These are phyloP conservation scores for Amylocarpus encephaloides DNA, from an alignment of 2,329 filamentous ascomycete genomes.

Conservation along the genomic window DNA sequence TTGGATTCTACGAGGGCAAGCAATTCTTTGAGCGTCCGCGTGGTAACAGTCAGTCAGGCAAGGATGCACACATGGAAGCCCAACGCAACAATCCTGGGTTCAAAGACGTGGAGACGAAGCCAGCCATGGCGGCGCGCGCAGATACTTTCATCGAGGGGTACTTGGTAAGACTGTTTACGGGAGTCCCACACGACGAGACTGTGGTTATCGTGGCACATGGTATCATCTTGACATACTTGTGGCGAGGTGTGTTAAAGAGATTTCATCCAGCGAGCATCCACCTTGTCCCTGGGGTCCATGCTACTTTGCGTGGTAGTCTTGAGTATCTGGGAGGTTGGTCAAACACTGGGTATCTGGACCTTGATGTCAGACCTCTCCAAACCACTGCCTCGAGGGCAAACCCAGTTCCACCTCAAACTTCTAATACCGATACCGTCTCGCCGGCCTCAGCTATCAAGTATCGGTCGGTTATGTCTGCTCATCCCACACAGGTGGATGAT, in stretches of 20 bases:
- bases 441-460: background rate
- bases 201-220: constrained; percentile 76
- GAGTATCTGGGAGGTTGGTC: constrained; percentile 54
- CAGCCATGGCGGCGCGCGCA: constrained; percentile 58
- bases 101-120: constrained; percentile 59
- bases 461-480: background rate
- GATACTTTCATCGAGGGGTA: constrained; percentile 60
- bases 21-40: constrained; percentile 41
- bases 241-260: constrained; percentile 53
- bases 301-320: constrained; percentile 34
- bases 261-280: constrained; percentile 35
- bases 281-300: constrained; percentile 38
- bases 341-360: constrained; percentile 53
- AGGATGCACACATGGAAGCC: constrained; percentile 34
- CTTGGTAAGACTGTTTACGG: constrained; percentile 48
- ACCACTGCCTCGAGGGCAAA: background rate
- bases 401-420: background rate
- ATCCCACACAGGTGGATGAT: background rate
- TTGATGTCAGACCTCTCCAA: constrained; percentile 13
- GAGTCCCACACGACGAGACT: constrained; percentile 31
- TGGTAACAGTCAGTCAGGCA: constrained; percentile 30
- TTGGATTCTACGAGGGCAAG: constrained; percentile 64
- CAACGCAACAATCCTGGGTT: constrained; percentile 37
- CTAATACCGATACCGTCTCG: background rate
- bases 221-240: constrained; percentile 66